Evolutionary conservation across 2,329 filamentous ascomycete species (phyloP), one percentile per base, ranked within the genome.

Genomic region (Lasiodiplodia sp.): DNA sequence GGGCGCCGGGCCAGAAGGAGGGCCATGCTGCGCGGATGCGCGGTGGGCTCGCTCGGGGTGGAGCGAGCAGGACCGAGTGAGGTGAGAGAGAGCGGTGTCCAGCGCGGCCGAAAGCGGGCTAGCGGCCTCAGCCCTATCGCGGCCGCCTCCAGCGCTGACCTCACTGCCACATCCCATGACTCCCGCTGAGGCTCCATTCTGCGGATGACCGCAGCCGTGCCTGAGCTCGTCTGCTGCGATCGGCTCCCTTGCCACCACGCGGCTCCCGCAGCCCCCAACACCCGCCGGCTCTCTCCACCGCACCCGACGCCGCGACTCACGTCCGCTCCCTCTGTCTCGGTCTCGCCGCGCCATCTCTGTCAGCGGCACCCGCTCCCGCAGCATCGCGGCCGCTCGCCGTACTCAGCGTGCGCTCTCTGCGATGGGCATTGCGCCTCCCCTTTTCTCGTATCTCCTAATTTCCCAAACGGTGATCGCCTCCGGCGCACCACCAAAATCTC

Each of bases 401-500:
- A 21, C 57, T 25, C 40, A 11, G 6, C 40, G 57, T 18, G 16
- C 58, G 16, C 58, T 18, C 14, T 44, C n/a, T 11, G 47, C 28
- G 60, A 64, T 52, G 51, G 60, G 28, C 60, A 64, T 52, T 64
- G 60, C 44, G 60, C 47, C 34, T 64, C 60, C 60, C 60, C 60
- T 64, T 21, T 64, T 52, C 60, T 64, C 60, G 60, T 64, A 64
- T 64, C 60, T 64, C 60, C 23, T 64, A 52, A 64, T 64, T 64
- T 64, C 47, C 60, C 47, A n/a, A 64, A 25, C 23, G 38, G 60
- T 52, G 60, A 64, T 64, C 60, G 60, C 14, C 60, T 25, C 44
- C 38, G 44, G 28, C 44, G 60, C 60, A 52, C 60, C 60, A 25
- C 60, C 60, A 25, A 52, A 64, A n/a, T 52, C 44, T 10, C 60